Conservation (phyloP, 139 green algal species). For the Asterochloris sp. region DNA sequence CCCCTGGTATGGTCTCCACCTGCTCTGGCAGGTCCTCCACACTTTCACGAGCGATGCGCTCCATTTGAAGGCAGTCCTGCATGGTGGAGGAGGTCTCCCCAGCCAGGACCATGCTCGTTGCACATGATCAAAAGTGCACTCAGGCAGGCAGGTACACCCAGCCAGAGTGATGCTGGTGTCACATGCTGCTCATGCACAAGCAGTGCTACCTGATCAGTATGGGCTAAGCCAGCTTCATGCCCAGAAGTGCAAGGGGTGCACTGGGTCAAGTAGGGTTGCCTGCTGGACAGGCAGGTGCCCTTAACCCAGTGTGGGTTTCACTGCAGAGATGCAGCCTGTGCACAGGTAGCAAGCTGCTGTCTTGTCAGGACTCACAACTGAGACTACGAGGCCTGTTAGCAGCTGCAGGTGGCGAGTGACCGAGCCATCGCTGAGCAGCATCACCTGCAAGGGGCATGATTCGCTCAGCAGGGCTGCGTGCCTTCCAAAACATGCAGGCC, state of each 20-base stretch:
- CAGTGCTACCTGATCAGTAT: too few species aligned
- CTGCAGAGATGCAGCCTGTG: background rate
- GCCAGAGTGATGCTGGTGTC: too few species aligned
- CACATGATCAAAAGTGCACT: too few species aligned
- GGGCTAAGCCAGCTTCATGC: too few species aligned
- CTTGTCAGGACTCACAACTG: constrained; percentile 22
- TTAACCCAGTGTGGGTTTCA: too few species aligned
- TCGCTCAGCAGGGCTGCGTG: too few species aligned
- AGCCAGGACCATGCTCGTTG: too few species aligned
- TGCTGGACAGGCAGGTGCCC: too few species aligned
- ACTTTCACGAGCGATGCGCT: constrained; percentile 32
- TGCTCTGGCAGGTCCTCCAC: constrained; percentile 39
- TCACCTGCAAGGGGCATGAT: constrained; percentile 41
- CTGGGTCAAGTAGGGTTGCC: too few species aligned
- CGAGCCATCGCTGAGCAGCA: constrained; percentile 93
- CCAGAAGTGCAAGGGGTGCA: too few species aligned
- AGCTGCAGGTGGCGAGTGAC: constrained; percentile 95
- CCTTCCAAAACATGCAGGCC: background rate
- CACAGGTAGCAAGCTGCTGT: background rate
- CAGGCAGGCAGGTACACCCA: too few species aligned
- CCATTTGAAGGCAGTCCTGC: constrained; percentile 78
- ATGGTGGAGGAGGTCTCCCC: background rate
- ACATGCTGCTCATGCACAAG: too few species aligned
- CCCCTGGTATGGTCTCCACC: constrained; percentile 43
- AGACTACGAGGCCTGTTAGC: constrained; percentile 58